A percentile compares a stretch with the other conserved stretches of the same genome.
Evolutionary conservation across 768 basidiomycete genomes (phyloP).

Genomic region (Termitomyces heimii): DNA sequence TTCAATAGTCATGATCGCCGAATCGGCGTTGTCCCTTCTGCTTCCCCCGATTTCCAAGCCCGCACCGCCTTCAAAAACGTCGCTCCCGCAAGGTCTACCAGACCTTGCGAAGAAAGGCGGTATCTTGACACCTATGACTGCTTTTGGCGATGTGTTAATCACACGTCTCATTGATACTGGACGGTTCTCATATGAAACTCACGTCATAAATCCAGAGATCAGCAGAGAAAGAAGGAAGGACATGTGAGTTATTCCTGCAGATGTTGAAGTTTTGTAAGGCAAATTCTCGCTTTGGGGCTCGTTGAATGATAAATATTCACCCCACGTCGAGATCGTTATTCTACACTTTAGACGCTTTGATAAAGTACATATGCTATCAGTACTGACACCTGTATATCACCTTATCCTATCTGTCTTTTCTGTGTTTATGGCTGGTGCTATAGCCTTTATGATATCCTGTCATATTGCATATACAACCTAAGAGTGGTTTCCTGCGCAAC

Average conservation of each 20-base stretch:
- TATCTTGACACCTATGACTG: conserved; percentile 77
- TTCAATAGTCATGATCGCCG: conserved; percentile 62
- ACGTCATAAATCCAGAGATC: conserved; percentile 27
- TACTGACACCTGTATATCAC: background rate
- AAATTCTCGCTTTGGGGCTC: background rate
- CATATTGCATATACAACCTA: too few species aligned
- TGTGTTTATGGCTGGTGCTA: background rate
- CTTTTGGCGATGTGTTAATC: conserved; percentile 72
- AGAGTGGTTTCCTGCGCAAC: too few species aligned
- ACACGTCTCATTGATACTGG: conserved; percentile 58
- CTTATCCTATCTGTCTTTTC: background rate
- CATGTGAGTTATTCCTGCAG: conserved; percentile 5
- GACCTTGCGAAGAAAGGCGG: conserved; percentile 61
- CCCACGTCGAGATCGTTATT: background rate
- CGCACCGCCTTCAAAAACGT: conserved; percentile 4
- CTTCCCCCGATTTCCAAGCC: conserved; percentile 32
- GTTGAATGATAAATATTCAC: background rate
- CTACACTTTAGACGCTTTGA: background rate
- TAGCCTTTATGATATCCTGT: too few species aligned
- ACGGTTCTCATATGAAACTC: conserved; percentile 50
- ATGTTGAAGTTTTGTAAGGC: too few species aligned
- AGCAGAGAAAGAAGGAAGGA: conserved; percentile 16
- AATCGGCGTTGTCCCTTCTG: conserved; percentile 70
- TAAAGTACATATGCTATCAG: background rate
- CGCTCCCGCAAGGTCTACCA: conserved; percentile 43